Conservation (phyloP, 1,139 yeast species). For the Entelexis sorbosivorans region DNA sequence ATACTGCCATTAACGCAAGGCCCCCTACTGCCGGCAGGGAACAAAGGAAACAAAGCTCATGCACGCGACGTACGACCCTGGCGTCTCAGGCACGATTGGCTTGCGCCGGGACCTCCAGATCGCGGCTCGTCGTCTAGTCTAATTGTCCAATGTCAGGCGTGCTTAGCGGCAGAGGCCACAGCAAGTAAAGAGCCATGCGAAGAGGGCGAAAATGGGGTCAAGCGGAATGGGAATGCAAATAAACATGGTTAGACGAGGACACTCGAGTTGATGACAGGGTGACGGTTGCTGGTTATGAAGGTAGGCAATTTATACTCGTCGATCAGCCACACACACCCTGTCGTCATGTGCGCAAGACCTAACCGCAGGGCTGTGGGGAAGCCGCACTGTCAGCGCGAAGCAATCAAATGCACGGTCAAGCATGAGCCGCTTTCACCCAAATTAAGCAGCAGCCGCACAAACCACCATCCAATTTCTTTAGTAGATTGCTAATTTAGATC, state of each 20-base stretch:
- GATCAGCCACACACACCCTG: no score
- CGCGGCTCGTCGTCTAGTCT: not conserved
- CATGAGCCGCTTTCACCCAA: no score
- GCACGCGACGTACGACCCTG: no score
- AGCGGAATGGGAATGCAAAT: conserved; percentile 22
- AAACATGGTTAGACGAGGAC: conserved; percentile 9
- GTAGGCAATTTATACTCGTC: not conserved
- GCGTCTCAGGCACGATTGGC: no score
- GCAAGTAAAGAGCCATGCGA: conserved; percentile 14
- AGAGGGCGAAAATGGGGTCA: conserved; percentile 17
- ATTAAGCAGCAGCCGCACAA: no score
- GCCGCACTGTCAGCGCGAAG: not conserved
- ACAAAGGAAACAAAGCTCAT: no score
- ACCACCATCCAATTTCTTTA: no score
- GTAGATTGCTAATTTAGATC: no score
- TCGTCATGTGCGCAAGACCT: conserved; percentile 3
- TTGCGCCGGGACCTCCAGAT: no score
- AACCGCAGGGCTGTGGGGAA: conserved; percentile 5
- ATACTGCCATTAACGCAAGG: not conserved
- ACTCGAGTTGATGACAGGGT: not conserved
- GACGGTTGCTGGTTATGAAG: not conserved
- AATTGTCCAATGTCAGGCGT: not conserved
- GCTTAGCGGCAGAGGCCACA: not conserved
- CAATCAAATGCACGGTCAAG: no score
- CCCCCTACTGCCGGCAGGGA: no score